Percentiles rank a stretch among this genome's conserved stretches.
phyloP scores from a whole-genome alignment of 768 basidiomycete species.

The Terana coerulea region DNA sequence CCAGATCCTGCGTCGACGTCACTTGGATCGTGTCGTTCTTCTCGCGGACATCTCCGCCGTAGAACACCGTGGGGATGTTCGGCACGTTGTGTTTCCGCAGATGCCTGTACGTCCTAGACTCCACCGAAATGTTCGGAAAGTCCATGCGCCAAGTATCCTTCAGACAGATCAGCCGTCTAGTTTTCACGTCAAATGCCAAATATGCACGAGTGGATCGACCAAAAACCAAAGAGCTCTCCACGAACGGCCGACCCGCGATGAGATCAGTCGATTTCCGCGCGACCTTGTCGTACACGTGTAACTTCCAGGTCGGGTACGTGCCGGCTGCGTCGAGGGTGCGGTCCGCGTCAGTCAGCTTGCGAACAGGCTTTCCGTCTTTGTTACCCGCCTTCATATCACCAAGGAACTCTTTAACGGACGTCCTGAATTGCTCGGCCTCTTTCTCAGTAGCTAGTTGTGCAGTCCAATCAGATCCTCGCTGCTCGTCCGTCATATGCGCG shows the following conservation, averaged over 20 bases:
- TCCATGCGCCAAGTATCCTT: conserved; percentile 6
- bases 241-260: conserved; percentile 1
- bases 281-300: background rate
- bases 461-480: conserved; percentile 1
- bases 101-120: background rate
- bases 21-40: background rate
- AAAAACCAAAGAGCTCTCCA: background rate
- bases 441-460: background rate
- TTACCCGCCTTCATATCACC: background rate
- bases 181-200: background rate
- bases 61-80: background rate
- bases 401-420: background rate
- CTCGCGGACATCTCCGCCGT: conserved; percentile 1
- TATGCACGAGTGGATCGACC: background rate
- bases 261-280: background rate
- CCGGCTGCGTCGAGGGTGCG: background rate
- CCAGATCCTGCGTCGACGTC: background rate
- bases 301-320: background rate
- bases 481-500: background rate
- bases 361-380: background rate
- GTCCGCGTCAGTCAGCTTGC: background rate
- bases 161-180: background rate
- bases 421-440: background rate
- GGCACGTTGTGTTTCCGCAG: background rate
- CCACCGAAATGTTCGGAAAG: background rate